Evolutionary conservation across 225 moss, liverwort and hornwort species (phyloP).

Genomic region (Thuidium tamariscinum): DNA sequence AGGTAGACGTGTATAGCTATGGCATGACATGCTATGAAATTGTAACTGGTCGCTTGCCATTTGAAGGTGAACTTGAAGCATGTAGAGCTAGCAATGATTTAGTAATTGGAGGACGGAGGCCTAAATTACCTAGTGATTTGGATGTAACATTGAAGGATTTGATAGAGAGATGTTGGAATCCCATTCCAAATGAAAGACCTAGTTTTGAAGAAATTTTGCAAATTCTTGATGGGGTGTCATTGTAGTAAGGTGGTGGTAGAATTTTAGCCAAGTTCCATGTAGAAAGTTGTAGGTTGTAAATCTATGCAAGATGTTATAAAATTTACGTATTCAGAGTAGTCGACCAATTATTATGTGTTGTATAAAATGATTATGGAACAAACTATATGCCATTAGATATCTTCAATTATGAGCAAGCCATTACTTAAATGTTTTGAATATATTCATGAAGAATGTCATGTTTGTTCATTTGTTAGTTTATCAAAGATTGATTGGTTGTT

Average conservation of each 20-base stretch:
- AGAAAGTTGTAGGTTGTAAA: too few relatives aligned
- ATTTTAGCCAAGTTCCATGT: too few relatives aligned
- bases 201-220: neutral
- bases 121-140: neutral
- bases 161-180: neutral
- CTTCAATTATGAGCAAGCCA: neutral
- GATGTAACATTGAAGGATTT: neutral
- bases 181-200: neutral
- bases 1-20: neutral
- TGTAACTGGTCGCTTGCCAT: neutral
- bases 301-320: neutral
- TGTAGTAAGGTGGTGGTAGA: too few relatives aligned
- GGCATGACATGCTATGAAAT: neutral
- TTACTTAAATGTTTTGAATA: neutral
- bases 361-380: neutral
- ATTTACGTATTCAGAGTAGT: rapidly evolving
- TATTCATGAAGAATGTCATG: too few relatives aligned
- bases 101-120: neutral
- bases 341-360: neutral
- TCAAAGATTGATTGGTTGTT: too few relatives aligned
- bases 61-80: neutral
- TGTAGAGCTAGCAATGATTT: neutral
- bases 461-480: too few relatives aligned
- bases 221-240: too few relatives aligned
- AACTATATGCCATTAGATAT: neutral